phyloP scores from a whole-genome alignment of 1,284 basidiomycete genomes.

The Pseudozyma thailandica region DNA sequence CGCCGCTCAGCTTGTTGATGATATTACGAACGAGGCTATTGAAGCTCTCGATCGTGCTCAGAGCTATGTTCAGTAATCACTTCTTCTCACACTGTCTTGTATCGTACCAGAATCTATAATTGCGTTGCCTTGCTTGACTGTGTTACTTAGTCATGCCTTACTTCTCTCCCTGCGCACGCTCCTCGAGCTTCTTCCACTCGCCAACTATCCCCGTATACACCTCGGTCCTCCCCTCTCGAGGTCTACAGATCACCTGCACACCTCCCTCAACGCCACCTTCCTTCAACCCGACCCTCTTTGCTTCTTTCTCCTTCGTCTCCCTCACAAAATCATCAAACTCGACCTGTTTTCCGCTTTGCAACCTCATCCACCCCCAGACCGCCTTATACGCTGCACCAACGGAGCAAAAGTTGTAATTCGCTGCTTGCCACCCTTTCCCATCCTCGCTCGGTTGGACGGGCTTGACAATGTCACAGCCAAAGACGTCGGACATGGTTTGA shows the following conservation, averaged over 20 bases:
- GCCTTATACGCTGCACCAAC: constrained; percentile 66
- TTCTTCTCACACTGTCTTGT: background rate
- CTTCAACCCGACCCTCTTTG: constrained; percentile 7
- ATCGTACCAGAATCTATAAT: background rate
- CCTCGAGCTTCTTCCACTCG: constrained; percentile 46
- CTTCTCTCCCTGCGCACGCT: constrained; percentile 20
- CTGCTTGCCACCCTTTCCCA: constrained; percentile 24
- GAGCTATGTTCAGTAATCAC: constrained; percentile 31
- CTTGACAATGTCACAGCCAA: constrained; percentile 70
- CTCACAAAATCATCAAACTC: constrained; percentile 53
- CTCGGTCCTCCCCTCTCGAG: constrained; percentile 19
- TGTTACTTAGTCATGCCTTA: background rate
- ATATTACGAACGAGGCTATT: constrained; percentile 41
- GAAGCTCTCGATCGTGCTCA: constrained; percentile 26
- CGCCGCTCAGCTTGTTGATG: constrained; percentile 47
- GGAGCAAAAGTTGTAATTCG: constrained; percentile 63
- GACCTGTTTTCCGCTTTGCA: constrained; percentile 8
- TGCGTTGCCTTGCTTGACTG: background rate
- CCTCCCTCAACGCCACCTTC: constrained; percentile 24
- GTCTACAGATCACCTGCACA: constrained; percentile 38
- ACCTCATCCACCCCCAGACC: constrained; percentile 55
- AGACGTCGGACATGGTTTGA: constrained; percentile 81
- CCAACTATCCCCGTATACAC: constrained; percentile 32
- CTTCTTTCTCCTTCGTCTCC: constrained; percentile 26
- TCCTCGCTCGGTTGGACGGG: constrained; percentile 48